phyloP scores from a whole-genome alignment of 176 grass and related monocot species.

The Canna indica region DNA sequence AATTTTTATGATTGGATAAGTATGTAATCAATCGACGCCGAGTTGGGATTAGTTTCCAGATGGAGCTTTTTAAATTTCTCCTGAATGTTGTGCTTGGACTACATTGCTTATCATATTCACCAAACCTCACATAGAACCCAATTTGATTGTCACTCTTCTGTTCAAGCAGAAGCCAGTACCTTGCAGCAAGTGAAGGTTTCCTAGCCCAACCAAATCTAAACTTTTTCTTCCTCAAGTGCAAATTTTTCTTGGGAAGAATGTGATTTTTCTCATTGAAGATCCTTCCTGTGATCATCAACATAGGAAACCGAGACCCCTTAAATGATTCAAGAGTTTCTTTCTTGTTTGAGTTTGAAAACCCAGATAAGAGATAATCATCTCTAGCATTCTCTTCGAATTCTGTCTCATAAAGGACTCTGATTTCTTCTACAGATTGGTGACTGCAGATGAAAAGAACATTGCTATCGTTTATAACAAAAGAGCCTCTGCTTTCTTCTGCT shows the following conservation, averaged over 20 bases:
- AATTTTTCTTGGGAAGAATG: constrained; percentile 13
- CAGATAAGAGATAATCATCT: constrained; percentile 29
- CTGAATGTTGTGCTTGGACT: background rate
- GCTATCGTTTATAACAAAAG: constrained; percentile 61
- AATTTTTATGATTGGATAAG: constrained; percentile 6
- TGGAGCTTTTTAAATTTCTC: constrained; percentile 14
- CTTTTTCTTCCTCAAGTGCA: background rate
- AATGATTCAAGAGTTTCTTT: background rate
- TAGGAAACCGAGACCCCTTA: constrained; percentile 35
- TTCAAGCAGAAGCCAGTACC: constrained; percentile 70
- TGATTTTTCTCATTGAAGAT: constrained; percentile 8
- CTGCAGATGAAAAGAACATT: constrained; percentile 40
- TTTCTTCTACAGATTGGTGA: constrained; percentile 51
- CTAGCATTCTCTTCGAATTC: constrained; percentile 26
- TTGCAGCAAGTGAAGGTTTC: constrained; percentile 24
- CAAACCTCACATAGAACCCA: constrained; percentile 49
- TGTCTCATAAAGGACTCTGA: constrained; percentile 28
- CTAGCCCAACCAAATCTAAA: background rate
- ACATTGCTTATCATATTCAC: constrained; percentile 44
- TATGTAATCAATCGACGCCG: background rate
- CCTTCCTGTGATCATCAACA: constrained; percentile 49
- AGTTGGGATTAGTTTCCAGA: background rate
- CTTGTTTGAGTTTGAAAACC: constrained; percentile 13
- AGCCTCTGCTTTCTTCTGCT: constrained; percentile 67
- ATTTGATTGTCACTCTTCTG: constrained; percentile 57